phyloP scores from a whole-genome alignment of 805 yeast genomes.

The Spathaspora passalidarum region DNA sequence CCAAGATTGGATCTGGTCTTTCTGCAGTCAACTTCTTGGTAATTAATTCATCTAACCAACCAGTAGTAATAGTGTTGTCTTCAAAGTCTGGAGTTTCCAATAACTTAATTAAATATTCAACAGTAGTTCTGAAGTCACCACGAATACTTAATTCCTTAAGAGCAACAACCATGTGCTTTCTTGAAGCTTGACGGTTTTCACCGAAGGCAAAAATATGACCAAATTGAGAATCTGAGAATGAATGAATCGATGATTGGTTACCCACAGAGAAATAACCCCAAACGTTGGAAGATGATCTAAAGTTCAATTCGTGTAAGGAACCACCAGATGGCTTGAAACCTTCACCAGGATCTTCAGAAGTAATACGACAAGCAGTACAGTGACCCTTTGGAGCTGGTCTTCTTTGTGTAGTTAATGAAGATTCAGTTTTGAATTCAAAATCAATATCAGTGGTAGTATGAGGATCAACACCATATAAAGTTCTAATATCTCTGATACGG shows the following conservation, averaged over 20 bases:
- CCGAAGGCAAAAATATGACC: constrained; percentile 99
- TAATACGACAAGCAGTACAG: constrained; percentile 98
- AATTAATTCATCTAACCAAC: constrained; percentile 97
- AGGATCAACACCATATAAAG: constrained; percentile 94
- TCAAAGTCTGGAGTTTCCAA: constrained; percentile 96
- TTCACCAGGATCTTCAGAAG: constrained; percentile 98
- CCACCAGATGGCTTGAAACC: constrained; percentile 99
- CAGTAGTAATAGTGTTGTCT: constrained; percentile 94
- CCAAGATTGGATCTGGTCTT: constrained; percentile 88
- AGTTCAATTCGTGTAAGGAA: constrained; percentile 90
- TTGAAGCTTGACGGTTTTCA: constrained; percentile 95
- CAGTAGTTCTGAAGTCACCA: constrained; percentile 98
- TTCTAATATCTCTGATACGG: constrained; percentile 87
- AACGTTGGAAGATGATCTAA: constrained; percentile 94
- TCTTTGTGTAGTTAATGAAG: constrained; percentile 75
- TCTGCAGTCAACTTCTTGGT: constrained; percentile 93
- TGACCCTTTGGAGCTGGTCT: constrained; percentile 97
- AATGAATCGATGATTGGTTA: constrained; percentile 94
- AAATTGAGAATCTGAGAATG: constrained; percentile 96
- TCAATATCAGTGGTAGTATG: constrained; percentile 88
- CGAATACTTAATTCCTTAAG: constrained; percentile 93
- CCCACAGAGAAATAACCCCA: constrained; percentile 99
- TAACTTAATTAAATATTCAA: constrained; percentile 91
- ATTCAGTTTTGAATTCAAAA: constrained; percentile 77
- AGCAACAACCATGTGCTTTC: constrained; percentile 99